phyloP scores from a whole-genome alignment of 2,329 filamentous ascomycete genomes.

The Phyllosticta paracitricarpa region DNA sequence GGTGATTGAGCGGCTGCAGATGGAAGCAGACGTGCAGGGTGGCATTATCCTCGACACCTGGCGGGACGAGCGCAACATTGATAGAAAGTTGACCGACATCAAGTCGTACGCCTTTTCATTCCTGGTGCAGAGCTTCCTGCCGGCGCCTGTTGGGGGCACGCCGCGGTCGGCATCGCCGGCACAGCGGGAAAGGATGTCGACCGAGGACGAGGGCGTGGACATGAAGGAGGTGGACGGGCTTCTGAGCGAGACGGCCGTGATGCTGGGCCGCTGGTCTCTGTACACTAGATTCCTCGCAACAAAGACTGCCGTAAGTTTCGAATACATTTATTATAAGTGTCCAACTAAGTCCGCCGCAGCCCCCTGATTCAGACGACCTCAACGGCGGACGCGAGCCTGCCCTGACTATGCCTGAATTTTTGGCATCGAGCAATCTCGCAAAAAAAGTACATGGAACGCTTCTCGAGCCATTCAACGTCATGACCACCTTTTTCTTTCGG shows the following conservation, averaged over 20 bases:
- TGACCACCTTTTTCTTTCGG: constrained; percentile 95
- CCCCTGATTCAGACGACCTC: constrained; percentile 34
- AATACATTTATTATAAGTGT: constrained; percentile 14
- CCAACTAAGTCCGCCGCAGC: constrained; percentile 13
- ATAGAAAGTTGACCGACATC: constrained; percentile 82
- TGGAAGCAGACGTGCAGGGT: constrained; percentile 91
- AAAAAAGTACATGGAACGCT: constrained; percentile 70
- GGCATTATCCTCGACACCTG: constrained; percentile 94
- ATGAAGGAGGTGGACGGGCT: constrained; percentile 93
- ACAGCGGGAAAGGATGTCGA: constrained; percentile 36
- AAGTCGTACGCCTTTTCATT: constrained; percentile 98
- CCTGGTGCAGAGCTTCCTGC: constrained; percentile 84
- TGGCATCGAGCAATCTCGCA: constrained; percentile 68
- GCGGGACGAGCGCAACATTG: constrained; percentile 78
- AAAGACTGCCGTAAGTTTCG: constrained; percentile 63
- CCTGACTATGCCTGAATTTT: constrained; percentile 60
- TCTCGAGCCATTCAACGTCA: constrained; percentile 71
- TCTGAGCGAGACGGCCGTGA: constrained; percentile 77
- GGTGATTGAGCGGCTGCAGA: constrained; percentile 85
- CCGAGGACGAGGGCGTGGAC: constrained; percentile 86
- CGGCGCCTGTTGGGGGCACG: constrained; percentile 52
- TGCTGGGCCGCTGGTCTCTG: constrained; percentile 87
- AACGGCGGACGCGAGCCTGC: constrained; percentile 35
- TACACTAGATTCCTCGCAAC: constrained; percentile 82
- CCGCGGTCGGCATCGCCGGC: constrained; percentile 70